A percentile compares a stretch with the other conserved stretches of the same genome.
phyloP scores from a whole-genome alignment of 2,329 filamentous ascomycete species.

The Stenocarpella maydis region DNA sequence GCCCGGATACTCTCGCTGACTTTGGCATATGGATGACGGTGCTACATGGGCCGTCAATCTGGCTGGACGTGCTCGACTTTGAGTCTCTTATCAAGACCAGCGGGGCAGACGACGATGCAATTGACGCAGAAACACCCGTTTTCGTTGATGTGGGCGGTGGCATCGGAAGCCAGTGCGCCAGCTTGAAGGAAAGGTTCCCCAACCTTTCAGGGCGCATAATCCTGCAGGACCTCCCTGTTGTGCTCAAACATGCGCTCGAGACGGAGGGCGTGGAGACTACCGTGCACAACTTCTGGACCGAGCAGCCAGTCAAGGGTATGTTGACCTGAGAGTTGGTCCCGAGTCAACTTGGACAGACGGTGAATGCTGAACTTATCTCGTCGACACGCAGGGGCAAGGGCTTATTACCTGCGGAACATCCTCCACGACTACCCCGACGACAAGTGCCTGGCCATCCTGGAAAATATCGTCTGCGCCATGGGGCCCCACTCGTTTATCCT shows the following conservation, averaged over 20 bases:
- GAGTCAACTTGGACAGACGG: no score
- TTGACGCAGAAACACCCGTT: neutral
- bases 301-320: slow-evolving; percentile 28
- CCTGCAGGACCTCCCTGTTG: slow-evolving; percentile 12
- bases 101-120: neutral
- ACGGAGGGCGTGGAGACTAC: slow-evolving; percentile 27
- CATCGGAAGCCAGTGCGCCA: slow-evolving; percentile 22
- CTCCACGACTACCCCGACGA: slow-evolving; percentile 47
- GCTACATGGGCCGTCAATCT: slow-evolving; percentile 30
- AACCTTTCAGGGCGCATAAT: slow-evolving; percentile 16
- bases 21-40: slow-evolving; percentile 37
- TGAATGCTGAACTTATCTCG: slow-evolving; percentile 36
- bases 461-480: slow-evolving; percentile 45
- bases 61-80: slow-evolving; percentile 37
- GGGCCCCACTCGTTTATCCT: slow-evolving; percentile 37
- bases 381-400: slow-evolving; percentile 10
- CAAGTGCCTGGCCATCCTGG: slow-evolving; percentile 43
- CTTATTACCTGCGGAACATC: slow-evolving; percentile 47
- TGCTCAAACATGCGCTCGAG: neutral
- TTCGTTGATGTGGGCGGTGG: slow-evolving; percentile 27
- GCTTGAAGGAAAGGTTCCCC: neutral
- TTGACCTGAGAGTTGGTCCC: neutral
- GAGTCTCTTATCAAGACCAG: slow-evolving; percentile 16
- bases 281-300: slow-evolving; percentile 17
- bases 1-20: slow-evolving; percentile 35